Evolutionary conservation across 1,284 basidiomycete species (phyloP).

Genomic region (Ustilago bromivora): DNA sequence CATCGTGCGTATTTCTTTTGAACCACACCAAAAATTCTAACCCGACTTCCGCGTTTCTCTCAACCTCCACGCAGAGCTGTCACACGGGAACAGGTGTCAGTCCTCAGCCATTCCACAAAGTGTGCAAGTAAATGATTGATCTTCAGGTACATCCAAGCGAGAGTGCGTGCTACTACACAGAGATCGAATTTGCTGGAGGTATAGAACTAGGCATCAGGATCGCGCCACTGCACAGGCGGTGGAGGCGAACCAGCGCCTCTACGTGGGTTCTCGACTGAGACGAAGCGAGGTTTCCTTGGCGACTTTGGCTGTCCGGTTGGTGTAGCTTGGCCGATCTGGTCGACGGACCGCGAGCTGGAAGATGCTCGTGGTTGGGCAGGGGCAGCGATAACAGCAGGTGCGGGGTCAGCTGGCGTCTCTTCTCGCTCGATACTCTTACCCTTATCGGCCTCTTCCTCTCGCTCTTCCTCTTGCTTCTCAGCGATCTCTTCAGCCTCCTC

Average conservation of each 20-base stretch:
- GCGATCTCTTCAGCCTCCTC: slow-evolving; percentile 25
- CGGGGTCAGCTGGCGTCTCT: neutral
- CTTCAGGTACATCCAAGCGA: neutral
- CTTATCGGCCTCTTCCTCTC: neutral
- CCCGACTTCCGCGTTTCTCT: slow-evolving; percentile 38
- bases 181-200: neutral
- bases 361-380: neutral
- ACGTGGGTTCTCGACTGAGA: slow-evolving; percentile 44
- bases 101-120: too few species aligned
- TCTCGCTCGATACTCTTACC: neutral
- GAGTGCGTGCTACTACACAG: neutral
- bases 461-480: slow-evolving; percentile 16
- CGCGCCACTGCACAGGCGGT: slow-evolving; percentile 45
- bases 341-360: slow-evolving; percentile 21
- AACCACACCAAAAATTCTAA: slow-evolving; percentile 11
- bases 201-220: neutral
- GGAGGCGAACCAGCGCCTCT: slow-evolving; percentile 37
- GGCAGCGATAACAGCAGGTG: neutral
- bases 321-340: slow-evolving; percentile 3
- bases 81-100: too few species aligned
- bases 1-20: slow-evolving; percentile 11
- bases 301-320: neutral
- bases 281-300: slow-evolving; percentile 24
- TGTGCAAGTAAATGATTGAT: too few species aligned
- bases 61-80: neutral